Conservation (phyloP, 805 yeast genomes). For the Metschnikowia proteae region DNA sequence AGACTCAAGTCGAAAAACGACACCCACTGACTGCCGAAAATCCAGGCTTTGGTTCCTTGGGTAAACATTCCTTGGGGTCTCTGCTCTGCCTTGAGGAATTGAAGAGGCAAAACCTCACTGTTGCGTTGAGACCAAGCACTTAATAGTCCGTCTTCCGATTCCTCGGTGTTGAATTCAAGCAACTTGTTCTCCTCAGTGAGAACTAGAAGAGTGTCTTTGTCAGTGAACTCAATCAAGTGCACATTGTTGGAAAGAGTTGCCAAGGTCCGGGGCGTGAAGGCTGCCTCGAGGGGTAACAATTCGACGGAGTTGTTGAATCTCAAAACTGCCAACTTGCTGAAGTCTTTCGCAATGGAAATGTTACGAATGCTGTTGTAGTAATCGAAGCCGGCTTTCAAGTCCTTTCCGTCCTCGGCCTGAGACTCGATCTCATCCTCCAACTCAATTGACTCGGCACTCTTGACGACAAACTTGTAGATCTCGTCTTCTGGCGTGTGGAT, state of each 20-base stretch:
- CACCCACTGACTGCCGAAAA: slow-evolving; percentile 85
- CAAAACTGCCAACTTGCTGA: slow-evolving; percentile 50
- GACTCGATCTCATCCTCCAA: slow-evolving; percentile 44
- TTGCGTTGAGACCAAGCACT: slow-evolving; percentile 80
- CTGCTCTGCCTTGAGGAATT: slow-evolving; percentile 52
- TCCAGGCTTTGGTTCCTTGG: slow-evolving; percentile 60
- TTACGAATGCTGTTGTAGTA: slow-evolving; percentile 51
- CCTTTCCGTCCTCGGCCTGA: slow-evolving; percentile 11
- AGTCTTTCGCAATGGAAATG: slow-evolving; percentile 46
- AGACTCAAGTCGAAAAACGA: slow-evolving; percentile 63
- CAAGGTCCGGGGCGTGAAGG: slow-evolving; percentile 36
- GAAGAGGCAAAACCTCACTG: slow-evolving; percentile 68
- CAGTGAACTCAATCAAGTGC: slow-evolving; percentile 57
- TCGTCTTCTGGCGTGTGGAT: slow-evolving; percentile 63
- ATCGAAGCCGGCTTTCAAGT: slow-evolving; percentile 32
- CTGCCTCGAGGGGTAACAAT: slow-evolving; percentile 30
- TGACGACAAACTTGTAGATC: slow-evolving; percentile 39
- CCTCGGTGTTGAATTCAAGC: slow-evolving; percentile 50
- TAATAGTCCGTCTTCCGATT: slow-evolving; percentile 29
- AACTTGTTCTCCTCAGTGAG: slow-evolving; percentile 73
- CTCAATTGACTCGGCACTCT: slow-evolving; percentile 19
- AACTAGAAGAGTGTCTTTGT: slow-evolving; percentile 50
- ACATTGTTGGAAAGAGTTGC: slow-evolving; percentile 59
- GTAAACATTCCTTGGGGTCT: slow-evolving; percentile 70
- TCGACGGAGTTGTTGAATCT: slow-evolving; percentile 68